Conservation (phyloP, 2,329 filamentous ascomycete genomes). For the Fonsecaea pedrosoi region DNA sequence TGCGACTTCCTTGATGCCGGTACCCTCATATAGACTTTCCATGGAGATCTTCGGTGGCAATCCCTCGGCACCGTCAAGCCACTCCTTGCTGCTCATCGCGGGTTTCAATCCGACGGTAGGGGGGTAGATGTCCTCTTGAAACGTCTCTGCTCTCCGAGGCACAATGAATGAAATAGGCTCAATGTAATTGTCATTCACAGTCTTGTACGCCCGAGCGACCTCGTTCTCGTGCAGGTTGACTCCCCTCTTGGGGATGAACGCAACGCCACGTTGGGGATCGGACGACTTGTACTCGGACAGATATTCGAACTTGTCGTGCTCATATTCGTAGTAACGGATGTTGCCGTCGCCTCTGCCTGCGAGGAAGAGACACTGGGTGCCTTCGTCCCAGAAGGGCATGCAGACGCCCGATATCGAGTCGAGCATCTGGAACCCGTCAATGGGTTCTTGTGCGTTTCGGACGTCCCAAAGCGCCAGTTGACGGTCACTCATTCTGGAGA, state of each 20-base stretch:
- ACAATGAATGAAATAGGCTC: slow-evolving; percentile 98
- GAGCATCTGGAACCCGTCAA: slow-evolving; percentile 86
- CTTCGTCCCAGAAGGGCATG: slow-evolving; percentile 99
- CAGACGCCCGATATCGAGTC: slow-evolving; percentile 97
- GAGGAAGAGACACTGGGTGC: slow-evolving; percentile 91
- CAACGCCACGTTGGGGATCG: slow-evolving; percentile 92
- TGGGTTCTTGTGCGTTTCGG: slow-evolving; percentile 76
- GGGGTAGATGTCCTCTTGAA: slow-evolving; percentile 97
- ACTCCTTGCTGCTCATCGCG: slow-evolving; percentile 79
- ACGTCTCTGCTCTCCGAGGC: slow-evolving; percentile 87
- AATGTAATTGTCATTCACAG: slow-evolving; percentile 90
- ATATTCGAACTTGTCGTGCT: slow-evolving; percentile 98
- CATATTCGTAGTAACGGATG: slow-evolving; percentile 98
- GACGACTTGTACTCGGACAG: slow-evolving; percentile 96
- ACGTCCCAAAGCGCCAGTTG: slow-evolving; percentile 96
- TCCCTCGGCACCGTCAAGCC: slow-evolving; percentile 83
- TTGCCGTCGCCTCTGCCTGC: slow-evolving; percentile 99
- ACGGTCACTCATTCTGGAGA: slow-evolving; percentile 97
- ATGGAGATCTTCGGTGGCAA: slow-evolving; percentile 91
- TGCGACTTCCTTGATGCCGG: slow-evolving; percentile 76
- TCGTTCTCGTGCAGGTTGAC: slow-evolving; percentile 98
- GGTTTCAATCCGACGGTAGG: slow-evolving; percentile 81
- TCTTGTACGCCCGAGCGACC: slow-evolving; percentile 95
- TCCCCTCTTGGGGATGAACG: slow-evolving; percentile 91
- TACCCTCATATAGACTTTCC: slow-evolving; percentile 87